phyloP scores from a whole-genome alignment of 2,329 filamentous ascomycete species.

The Chalaropsis thielavioides region DNA sequence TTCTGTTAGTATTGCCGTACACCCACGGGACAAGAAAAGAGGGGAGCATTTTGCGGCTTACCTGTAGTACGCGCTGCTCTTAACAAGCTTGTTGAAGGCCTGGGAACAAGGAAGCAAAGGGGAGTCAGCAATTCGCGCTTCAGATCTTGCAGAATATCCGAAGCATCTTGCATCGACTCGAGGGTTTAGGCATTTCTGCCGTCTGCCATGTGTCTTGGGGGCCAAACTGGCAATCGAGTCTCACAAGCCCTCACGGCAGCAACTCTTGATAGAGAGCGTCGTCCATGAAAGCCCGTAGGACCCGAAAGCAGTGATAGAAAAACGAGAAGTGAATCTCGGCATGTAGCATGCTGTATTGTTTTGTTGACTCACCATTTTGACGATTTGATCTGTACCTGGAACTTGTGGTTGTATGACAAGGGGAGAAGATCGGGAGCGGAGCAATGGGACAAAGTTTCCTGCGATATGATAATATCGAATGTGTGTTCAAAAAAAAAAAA shows the following conservation, averaged over 20 bases:
- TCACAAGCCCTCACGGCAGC: not conserved
- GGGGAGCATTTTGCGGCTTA: constrained; percentile 36
- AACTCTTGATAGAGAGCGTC: not conserved
- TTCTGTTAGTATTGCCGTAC: constrained; percentile 21
- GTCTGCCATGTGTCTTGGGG: constrained; percentile 15
- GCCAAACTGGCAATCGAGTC: constrained; percentile 15
- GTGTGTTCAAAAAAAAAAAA: constrained; percentile 8
- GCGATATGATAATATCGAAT: constrained; percentile 26
- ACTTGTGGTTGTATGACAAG: constrained; percentile 17
- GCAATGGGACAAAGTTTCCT: constrained; percentile 15
- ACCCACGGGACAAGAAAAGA: no score
- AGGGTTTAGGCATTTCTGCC: constrained; percentile 32
- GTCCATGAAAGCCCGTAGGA: not conserved
- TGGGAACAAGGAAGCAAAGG: constrained; percentile 35
- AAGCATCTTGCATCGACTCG: constrained; percentile 98
- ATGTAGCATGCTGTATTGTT: not conserved
- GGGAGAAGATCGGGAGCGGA: constrained; percentile 29
- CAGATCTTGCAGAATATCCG: constrained; percentile 53
- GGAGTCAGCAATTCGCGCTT: constrained; percentile 99
- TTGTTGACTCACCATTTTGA: constrained; percentile 55
- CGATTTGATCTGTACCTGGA: constrained; percentile 27
- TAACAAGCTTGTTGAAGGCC: constrained; percentile 87
- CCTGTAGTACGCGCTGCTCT: constrained; percentile 99
- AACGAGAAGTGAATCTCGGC: not conserved
- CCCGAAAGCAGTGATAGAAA: constrained; percentile 9